Evolutionary conservation across 768 basidiomycete species (phyloP), one percentile per base, ranked within the genome.

Genomic region (Psilocybe tampanensis): DNA sequence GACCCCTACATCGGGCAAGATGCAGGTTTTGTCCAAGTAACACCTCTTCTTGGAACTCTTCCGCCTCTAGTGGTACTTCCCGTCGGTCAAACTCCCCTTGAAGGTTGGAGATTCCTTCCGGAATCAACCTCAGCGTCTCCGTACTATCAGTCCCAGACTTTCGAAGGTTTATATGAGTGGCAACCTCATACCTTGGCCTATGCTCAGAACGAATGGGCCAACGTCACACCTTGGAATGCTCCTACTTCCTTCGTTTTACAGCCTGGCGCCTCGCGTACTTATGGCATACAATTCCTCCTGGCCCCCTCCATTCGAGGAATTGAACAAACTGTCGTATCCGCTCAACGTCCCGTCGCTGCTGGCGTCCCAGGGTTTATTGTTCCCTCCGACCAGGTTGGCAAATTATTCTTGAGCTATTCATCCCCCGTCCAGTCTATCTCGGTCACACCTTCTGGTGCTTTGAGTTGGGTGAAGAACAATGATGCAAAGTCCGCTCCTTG

Each of bases 81-180:
- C 0, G 76, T 74, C 19, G 75, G 71, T 0, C 67, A 72, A 43
- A 77, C 77, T 8, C 82, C 83, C n/a, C 67, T 85, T 18, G 83
- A 85, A 66, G 83, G 82, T 22, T 85, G 82, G 82, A 72, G 82
- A 29, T 84, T 83, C 65, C 76, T 85, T 50, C 74, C 78, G 2
- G 82, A 83, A 63, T 73, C 75, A 19, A 82, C 81, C 0, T 69
- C 74, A 2, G 72, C 67, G 1, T 59, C 76, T 1, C 79, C 80
- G 1, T 79, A 69, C 55, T 85, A 85, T 60, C 82, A 84, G 60
- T 83, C 81, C 1, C 83, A 85, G 63, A 85, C 83, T 0, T 85
- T 85, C 61, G 83, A 85, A 61, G 83, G 76, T 0, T 64, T 84
- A 13, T 83, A 83, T 68, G 83, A 84, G 71, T 84, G 83, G 82